These are phyloP conservation scores for Myxozyma geophila DNA, from an alignment of 805 yeast species.

Conservation along the genomic window DNA sequence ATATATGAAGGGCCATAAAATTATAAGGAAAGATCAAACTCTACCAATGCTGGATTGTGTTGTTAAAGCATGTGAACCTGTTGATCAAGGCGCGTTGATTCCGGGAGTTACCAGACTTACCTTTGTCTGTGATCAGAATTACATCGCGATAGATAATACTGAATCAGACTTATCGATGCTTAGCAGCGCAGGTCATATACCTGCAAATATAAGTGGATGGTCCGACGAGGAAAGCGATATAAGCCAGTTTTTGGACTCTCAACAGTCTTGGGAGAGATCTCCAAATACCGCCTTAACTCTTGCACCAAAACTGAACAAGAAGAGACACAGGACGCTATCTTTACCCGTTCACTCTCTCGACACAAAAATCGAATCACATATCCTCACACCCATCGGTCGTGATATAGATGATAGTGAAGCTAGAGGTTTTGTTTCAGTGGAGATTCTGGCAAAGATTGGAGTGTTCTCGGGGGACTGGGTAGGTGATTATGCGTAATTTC, in stretches of 20 bases:
- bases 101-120: constrained; percentile 55
- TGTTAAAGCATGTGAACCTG: constrained; percentile 61
- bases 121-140: constrained; percentile 49
- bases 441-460: constrained; percentile 61
- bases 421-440: constrained; percentile 54
- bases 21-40: constrained; percentile 11
- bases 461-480: constrained; percentile 72
- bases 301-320: constrained; percentile 14
- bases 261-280: constrained; percentile 7
- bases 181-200: background rate
- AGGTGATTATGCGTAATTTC: background rate
- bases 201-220: constrained; percentile 26
- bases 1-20: constrained; percentile 29
- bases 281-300: constrained; percentile 7
- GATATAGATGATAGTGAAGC: constrained; percentile 53
- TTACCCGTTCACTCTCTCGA: constrained; percentile 36
- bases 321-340: constrained; percentile 24
- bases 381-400: constrained; percentile 20
- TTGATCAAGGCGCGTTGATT: constrained; percentile 64
- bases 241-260: constrained; percentile 11
- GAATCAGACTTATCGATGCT: constrained; percentile 32
- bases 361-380: constrained; percentile 6
- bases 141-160: constrained; percentile 28
- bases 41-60: constrained; percentile 10
- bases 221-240: constrained; percentile 17